Conservation (phyloP, 352 stramenopile species). For the Phytophthora pluvialis region DNA sequence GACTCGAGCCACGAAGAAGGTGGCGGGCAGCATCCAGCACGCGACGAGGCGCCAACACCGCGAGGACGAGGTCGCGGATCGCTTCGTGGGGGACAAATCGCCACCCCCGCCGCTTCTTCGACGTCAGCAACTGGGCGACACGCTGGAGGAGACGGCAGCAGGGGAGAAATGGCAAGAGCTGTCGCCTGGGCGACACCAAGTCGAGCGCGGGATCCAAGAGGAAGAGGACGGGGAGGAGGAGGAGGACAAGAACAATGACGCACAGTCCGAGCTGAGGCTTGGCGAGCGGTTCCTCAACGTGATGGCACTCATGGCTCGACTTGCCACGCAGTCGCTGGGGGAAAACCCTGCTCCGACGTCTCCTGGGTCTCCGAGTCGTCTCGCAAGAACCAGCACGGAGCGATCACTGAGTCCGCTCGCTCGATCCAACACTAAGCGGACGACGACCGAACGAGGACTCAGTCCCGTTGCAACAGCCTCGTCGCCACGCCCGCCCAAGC, state of each 20-base stretch:
- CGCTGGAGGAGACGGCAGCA: neutral
- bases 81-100: neutral
- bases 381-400: constrained; percentile 7
- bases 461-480: neutral
- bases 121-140: constrained; percentile 4
- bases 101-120: constrained; percentile 4
- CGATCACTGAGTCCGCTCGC: constrained; percentile 1
- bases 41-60: neutral
- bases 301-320: constrained; percentile 58
- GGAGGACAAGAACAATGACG: neutral
- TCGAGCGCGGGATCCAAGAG: neutral
- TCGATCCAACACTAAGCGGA: neutral
- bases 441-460: neutral
- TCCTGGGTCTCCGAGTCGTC: constrained; percentile 1
- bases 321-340: constrained; percentile 36
- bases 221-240: constrained; percentile 3
- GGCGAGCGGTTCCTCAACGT: constrained; percentile 64
- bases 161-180: neutral
- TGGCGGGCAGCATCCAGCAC: constrained; percentile 4
- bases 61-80: neutral
- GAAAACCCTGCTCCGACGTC: constrained; percentile 2
- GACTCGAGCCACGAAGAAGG: constrained; percentile 21
- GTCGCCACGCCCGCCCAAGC: neutral
- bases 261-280: constrained; percentile 41
- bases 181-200: neutral